Base-by-base conservation (phyloP, 371 early-diverging fungal genomes). In the Cladochytrium tenue region DNA sequence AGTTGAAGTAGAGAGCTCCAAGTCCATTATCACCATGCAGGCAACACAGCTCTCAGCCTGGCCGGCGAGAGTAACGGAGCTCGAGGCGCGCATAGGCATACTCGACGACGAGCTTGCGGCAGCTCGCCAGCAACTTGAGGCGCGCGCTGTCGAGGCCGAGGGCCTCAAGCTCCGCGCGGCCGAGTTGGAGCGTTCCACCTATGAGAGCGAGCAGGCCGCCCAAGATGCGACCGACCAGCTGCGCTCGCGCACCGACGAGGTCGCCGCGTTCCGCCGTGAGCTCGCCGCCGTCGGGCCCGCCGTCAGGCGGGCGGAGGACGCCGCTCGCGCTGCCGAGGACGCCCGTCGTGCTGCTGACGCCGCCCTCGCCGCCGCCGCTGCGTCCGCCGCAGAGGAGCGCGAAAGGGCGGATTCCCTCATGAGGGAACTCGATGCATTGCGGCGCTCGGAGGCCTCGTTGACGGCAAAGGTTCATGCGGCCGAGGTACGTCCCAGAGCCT, bases 1-100 rank as follows among this genome's bases (percentile, higher is more conserved):
- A 20, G 43, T 20, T 23, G 90, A 92, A 71, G 82, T 88, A 56
- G 90, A 89, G 67, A 81, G 87, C 17, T 83, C 86, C 2, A 89
- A 87, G 67, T 79, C 82, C 25, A 78, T 82, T 61, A 76, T 89
- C 0, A 87, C 89, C 15, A 36, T 64, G 30, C 69, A 69, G 32
- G 67, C 67, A 1, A 32, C 60, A 31, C 74, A 72, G 43, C 50
- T 79, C 3, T 17, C 58, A 5, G 65, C 56, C 2, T 69, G 65
- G 65, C 56, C 61, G 36, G 67, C 60, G 10, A 64, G 67, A 20
- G 60, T 75, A 33, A 63, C 51, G n/a, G 74, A 73, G 32, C 33
- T 74, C 1, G 79, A 81, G 57, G 58, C 58, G 3, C 63, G 76
- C 5, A 60, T 68, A 10, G 60, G 60, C n/a, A 75, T 57, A 25